Percentiles rank a stretch among this genome's conserved stretches.
These are phyloP conservation scores for Bathelium albidoporum DNA, from an alignment of 495 filamentous ascomycete species.

Conservation along the genomic window DNA sequence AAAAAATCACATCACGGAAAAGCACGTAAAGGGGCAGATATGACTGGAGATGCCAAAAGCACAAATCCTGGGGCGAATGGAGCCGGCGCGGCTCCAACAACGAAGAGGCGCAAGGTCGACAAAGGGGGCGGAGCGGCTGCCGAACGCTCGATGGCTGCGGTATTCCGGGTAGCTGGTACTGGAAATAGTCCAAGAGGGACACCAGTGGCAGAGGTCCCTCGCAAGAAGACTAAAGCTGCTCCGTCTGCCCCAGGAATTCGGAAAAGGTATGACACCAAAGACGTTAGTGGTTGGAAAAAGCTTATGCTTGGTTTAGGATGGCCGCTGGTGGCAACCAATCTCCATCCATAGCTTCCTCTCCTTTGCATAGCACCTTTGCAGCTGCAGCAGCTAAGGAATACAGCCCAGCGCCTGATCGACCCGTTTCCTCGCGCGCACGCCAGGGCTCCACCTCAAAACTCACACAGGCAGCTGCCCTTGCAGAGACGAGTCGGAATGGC, in stretches of 20 bases:
- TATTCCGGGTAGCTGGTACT: slow-evolving; percentile 41
- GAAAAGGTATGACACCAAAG: slow-evolving; percentile 23
- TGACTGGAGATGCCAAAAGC: slow-evolving; percentile 29
- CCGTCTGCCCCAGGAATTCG: slow-evolving; percentile 5
- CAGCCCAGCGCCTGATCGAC: slow-evolving; percentile 17
- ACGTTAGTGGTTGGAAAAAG: not conserved
- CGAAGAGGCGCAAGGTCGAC: slow-evolving; percentile 76
- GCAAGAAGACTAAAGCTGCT: slow-evolving; percentile 23
- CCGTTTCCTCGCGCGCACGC: slow-evolving; percentile 32
- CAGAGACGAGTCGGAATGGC: slow-evolving; percentile 10
- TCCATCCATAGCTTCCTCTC: slow-evolving; percentile 21
- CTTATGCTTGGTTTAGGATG: not conserved
- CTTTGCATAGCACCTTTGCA: slow-evolving; percentile 15
- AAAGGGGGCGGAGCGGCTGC: slow-evolving; percentile 48
- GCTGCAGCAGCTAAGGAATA: slow-evolving; percentile 35
- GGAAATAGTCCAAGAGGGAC: slow-evolving; percentile 53
- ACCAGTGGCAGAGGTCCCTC: slow-evolving; percentile 49
- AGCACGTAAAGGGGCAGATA: slow-evolving; percentile 46
- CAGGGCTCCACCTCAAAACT: slow-evolving; percentile 51
- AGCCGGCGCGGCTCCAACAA: slow-evolving; percentile 29
- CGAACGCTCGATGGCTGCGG: slow-evolving; percentile 62
- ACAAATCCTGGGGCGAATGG: slow-evolving; percentile 27
- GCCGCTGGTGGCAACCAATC: slow-evolving; percentile 1
- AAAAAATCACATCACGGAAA: slow-evolving; percentile 48
- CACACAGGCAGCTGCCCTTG: not conserved